Evolutionary conservation across 352 stramenopile species (phyloP), one percentile per base, ranked within the genome.

Genomic region (Pythium myriotylum): DNA sequence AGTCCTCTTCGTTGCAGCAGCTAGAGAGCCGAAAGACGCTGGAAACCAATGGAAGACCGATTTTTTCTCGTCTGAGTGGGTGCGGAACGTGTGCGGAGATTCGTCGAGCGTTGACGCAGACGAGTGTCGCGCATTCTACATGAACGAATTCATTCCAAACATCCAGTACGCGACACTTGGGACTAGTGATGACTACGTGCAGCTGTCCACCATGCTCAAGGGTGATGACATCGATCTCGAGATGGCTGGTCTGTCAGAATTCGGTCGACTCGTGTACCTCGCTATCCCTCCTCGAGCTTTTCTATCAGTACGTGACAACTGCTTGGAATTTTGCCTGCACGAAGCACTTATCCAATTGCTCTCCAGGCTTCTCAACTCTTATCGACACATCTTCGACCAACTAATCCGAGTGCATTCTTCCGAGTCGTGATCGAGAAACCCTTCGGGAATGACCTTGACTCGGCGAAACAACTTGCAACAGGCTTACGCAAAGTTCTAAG

Each of bases 351-450:
- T 35, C 10, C 5, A 35, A 35, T 10, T 35, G 29, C 29, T 47
- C 1, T 29, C 16, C 23, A 49, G 61, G 9, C 32, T 9, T 32
- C 51, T 2, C 37, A 54, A 0, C 33, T 40, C 24, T 8, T 60
- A 13, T 33, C 53, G 20, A 47, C 54, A 20, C 67, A 46, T 35
- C 40, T 56, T 54, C 49, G 52, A 8, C 54, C 55, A 16, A 22
- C 20, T 24, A 16, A 27, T 5, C 17, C 16, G 0, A 13, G 42
- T 33, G 42, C 77, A 0, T 94, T 84, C 51, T 65, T 95, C 17
- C 75, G 84, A 1, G 77, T 95, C 9, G 70, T 95, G 10, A 71
- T 95, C 14, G 86, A 95, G 41, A 95, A 95, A 43, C 86, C 86
- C 6, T 95, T 95, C 43, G 86, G 86, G 10, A 64, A 63, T 17